Evolutionary conservation across 1,139 yeast species (phyloP), one percentile per base, ranked within the genome.

Genomic region (Entelexis paramagnoliae): DNA sequence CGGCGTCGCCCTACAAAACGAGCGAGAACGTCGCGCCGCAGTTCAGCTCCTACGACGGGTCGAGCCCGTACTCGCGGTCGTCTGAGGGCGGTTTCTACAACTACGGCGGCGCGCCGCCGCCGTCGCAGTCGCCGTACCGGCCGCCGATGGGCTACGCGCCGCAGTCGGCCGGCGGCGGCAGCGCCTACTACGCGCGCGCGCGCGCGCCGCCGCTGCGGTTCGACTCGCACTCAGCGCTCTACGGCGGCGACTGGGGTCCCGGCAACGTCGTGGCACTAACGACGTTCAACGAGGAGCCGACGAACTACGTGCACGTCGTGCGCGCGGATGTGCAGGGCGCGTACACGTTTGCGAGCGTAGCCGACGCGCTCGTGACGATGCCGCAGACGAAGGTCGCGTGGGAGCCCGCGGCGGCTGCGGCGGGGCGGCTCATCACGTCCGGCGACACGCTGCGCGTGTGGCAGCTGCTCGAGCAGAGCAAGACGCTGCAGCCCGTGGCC

Each of bases 381-480:
- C 94, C 94, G 0, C 71, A 80, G 4, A 83, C 94, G 0, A 75
- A 77, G 53, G 62, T 83, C 36, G 81, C 78, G 59, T 84, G 93
- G 93, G 87, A 82, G 8, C 47, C 51, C 48, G 56, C 13, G 36
- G 59, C 51, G 3, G 55, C 14, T 36, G 59, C 49, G 3, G 36
- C 46, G 29, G 26, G 75, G 55, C 66, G 80, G 52, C 65, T 85
- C 42, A 82, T 86, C 1, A 77, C 89, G 0, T 76, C 86, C 11
- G 79, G 83, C 53, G 94, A 85, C 61, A 81, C 83, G 46, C 68
- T 85, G 52, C 71, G 91, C 50, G 63, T 85, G 26, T 85, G 86
- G 74, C 78, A 77, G 57, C 72, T 80, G 40, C 63, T 68, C 50
- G 46, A 36, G 34, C 32, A 22, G 13, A 53, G 68, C 19, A 69